These are phyloP conservation scores for Eragrostis tef DNA, from an alignment of 202 grass and related monocot species.

Conservation along the genomic window DNA sequence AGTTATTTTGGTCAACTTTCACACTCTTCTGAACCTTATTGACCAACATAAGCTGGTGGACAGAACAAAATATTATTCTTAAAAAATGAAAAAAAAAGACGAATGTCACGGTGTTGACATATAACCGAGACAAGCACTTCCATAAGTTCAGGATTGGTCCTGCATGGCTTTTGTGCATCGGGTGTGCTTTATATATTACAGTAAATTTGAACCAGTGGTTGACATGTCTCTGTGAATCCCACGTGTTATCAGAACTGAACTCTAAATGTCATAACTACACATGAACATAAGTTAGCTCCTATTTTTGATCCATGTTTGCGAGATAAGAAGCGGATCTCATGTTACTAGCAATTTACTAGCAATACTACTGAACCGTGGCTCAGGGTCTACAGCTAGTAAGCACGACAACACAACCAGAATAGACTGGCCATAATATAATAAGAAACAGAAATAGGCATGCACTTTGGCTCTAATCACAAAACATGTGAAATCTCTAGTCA, in stretches of 20 bases:
- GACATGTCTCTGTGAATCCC: not conserved
- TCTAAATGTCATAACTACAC: conserved; percentile 2
- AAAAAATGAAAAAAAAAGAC: not conserved
- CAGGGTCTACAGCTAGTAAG: conserved; percentile 15
- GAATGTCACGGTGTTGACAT: not conserved
- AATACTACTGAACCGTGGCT: not conserved
- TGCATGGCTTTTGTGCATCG: not conserved
- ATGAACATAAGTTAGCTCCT: not conserved
- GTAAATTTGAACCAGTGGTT: not conserved
- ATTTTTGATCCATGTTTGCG: conserved; percentile 5
- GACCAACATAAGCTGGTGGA: not conserved
- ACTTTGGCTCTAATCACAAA: not conserved
- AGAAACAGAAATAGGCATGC: not conserved
- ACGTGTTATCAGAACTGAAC: not conserved
- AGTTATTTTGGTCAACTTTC: not conserved
- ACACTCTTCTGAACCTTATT: not conserved
- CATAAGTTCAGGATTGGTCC: not conserved
- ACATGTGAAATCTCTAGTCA: not conserved
- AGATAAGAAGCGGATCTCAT: not conserved
- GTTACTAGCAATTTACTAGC: not conserved
- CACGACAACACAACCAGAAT: not conserved
- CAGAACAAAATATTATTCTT: too few species aligned
- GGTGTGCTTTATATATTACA: not conserved
- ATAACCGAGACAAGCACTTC: not conserved
- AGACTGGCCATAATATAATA: conserved; percentile 10